These are phyloP conservation scores for Middelhovenomyces tepae DNA, from an alignment of 805 yeast genomes.

Conservation along the genomic window DNA sequence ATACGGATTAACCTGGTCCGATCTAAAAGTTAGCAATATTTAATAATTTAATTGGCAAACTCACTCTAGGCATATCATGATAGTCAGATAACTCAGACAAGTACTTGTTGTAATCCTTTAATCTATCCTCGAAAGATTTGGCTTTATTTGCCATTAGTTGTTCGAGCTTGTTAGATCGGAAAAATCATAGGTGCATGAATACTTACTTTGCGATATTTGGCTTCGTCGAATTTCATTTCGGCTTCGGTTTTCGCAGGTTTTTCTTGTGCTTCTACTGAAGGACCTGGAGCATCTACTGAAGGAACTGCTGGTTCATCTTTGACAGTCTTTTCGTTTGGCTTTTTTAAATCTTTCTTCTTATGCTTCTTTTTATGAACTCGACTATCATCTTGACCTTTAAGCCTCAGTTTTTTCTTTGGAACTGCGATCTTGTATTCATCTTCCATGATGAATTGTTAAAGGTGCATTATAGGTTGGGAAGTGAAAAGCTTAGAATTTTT, in stretches of 20 bases:
- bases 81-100: constrained; percentile 19
- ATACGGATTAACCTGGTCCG: too few species aligned
- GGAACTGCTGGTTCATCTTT: constrained; percentile 7
- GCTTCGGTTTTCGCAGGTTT: constrained; percentile 15
- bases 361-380: constrained; percentile 7
- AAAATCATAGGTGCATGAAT: constrained; percentile 13
- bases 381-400: constrained; percentile 9
- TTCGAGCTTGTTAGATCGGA: too few species aligned
- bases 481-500: too few species aligned
- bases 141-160: constrained; percentile 15
- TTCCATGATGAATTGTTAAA: too few species aligned
- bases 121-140: constrained; percentile 17
- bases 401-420: neutral
- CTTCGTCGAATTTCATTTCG: constrained; percentile 17
- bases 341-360: constrained; percentile 4
- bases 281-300: constrained; percentile 4
- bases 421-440: constrained; percentile 6
- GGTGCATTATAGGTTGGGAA: too few species aligned
- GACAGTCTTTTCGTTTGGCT: constrained; percentile 5
- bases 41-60: too few species aligned
- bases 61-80: constrained; percentile 23
- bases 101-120: constrained; percentile 21
- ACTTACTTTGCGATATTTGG: constrained; percentile 17
- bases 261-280: constrained; percentile 1
- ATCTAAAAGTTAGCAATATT: too few species aligned